These are phyloP conservation scores for Tolypocladium ovalisporum DNA, from an alignment of 2,329 filamentous ascomycete genomes.

Conservation along the genomic window DNA sequence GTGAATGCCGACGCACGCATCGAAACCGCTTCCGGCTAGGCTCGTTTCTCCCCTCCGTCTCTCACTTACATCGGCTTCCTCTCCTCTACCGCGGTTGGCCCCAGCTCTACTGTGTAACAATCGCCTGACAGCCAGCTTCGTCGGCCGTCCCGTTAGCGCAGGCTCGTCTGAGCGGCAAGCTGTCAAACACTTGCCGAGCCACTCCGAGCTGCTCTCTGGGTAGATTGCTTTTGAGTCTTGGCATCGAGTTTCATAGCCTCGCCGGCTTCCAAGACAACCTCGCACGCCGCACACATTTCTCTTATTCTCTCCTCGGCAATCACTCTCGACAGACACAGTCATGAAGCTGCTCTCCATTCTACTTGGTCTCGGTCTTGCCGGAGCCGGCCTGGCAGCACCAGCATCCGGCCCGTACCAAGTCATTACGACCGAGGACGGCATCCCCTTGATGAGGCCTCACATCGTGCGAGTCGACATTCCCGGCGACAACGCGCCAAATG, in stretches of 20 bases:
- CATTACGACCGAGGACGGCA: slow-evolving; percentile 1
- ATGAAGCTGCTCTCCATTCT: slow-evolving; percentile 2
- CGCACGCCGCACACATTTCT: not conserved
- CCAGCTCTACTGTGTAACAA: not conserved
- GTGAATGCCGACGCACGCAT: not conserved
- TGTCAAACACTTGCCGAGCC: not conserved
- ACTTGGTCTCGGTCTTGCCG: slow-evolving; percentile 1
- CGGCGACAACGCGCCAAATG: not conserved
- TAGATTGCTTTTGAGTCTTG: not conserved
- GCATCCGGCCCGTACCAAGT: not conserved
- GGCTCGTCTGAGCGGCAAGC: not conserved
- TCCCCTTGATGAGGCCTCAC: not conserved
- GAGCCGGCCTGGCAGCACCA: slow-evolving; percentile 5
- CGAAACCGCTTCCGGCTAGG: not conserved
- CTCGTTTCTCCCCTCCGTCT: not conserved
- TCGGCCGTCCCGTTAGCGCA: not conserved
- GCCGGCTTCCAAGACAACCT: not conserved
- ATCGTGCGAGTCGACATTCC: slow-evolving; percentile 4
- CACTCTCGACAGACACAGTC: not conserved
- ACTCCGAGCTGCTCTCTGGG: not conserved
- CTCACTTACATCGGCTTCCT: not conserved
- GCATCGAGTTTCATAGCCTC: not conserved
- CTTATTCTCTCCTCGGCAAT: not conserved
- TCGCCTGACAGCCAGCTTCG: not conserved
- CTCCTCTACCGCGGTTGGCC: not conserved